Evolutionary conservation across 306 rosid genomes (phyloP), one percentile per base, ranked within the genome.

Genomic region (Astragalus glycyphyllos): DNA sequence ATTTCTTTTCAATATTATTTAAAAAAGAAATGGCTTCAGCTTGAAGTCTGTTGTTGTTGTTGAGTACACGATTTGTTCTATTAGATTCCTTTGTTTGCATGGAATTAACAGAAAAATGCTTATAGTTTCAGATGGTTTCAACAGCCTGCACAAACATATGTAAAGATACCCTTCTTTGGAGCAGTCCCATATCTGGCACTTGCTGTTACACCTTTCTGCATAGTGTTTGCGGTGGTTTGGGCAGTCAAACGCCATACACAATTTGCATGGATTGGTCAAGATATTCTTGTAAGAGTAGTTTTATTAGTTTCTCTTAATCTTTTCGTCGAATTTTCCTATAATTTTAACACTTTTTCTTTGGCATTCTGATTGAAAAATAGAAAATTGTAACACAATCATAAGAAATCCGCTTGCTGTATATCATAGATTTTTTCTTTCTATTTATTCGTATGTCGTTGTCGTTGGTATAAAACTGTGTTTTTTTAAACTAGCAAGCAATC

Each of bases 211-310:
- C 98, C 98, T 62, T 90, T 94, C 88, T 94, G 98, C 91, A 47
- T 90, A 38, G 86, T 80, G 45, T 85, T 94, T 74, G 92, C 98
- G 7, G 90, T 89, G 68, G 81, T 90, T 75, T 94, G 99, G 99
- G 97, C 91, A 57, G 90, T 74, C 64, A 35, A 83, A 69, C 95
- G 92, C 40, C 89, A 58, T 26, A 35, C 35, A 37, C 49, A 87
- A 9, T 79, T 62, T 81, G 97, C 99, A 61, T 94, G 99, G 99
- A 94, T 91, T 45, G 97, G 96, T 81, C 97, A 94, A 82, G 99
- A 94, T 86, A 86, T 91, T 82, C 95, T 94, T 44, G 99, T 94
- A 85, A 91, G 97, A 75, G 68, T 72, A 50, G 15, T 54, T 71
- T 59, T 73, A 42, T 65, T 48, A 35, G 41, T 62, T 55, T 32